Evolutionary conservation across 2,329 filamentous ascomycete genomes (phyloP).

Genomic region (Phyllosticta citrichinensis): DNA sequence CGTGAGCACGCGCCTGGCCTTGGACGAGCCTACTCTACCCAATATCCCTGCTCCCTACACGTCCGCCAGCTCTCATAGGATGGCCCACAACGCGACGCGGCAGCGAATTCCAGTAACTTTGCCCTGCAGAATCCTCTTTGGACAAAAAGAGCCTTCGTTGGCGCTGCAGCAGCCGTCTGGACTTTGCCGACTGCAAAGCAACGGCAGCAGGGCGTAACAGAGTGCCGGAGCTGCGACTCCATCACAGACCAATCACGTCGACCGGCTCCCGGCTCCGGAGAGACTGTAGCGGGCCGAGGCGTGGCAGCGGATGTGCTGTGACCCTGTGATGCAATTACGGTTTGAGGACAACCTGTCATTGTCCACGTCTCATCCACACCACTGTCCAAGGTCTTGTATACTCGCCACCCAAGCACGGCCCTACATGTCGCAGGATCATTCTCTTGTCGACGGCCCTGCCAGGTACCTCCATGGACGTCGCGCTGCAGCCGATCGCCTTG

Average conservation of each 20-base stretch:
- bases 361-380: not conserved
- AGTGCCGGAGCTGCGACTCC: not conserved
- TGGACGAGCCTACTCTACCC: not conserved
- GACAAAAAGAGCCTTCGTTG: not conserved
- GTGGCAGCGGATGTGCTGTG: not conserved
- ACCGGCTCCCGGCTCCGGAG: not conserved
- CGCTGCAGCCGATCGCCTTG: not conserved
- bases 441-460: not conserved
- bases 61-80: not conserved
- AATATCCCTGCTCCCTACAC: not conserved
- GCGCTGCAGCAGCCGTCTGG: not conserved
- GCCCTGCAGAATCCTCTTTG: not conserved
- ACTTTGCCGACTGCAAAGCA: not conserved
- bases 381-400: not conserved
- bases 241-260: not conserved
- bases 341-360: not conserved
- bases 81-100: not conserved
- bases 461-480: not conserved
- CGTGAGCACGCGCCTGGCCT: not conserved
- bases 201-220: not conserved
- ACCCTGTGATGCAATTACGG: not conserved
- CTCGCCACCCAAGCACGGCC: not conserved
- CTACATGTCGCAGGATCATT: not conserved
- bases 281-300: not conserved
- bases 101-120: not conserved